Evolutionary conservation across 2,329 filamentous ascomycete species (phyloP).

Genomic region (Lachnum nothofagi): DNA sequence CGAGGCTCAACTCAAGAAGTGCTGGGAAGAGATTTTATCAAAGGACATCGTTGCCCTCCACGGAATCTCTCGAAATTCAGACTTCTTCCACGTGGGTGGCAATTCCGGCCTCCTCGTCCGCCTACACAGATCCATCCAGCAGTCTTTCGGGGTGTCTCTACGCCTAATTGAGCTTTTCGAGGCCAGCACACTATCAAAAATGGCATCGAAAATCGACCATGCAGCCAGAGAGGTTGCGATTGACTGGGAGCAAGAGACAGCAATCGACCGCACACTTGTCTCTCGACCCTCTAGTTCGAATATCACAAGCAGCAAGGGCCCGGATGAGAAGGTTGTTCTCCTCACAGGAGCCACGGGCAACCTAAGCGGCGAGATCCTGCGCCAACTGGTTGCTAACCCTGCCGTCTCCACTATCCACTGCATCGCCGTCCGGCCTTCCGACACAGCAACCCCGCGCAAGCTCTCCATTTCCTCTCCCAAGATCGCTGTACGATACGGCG

Average conservation of each 20-base stretch:
- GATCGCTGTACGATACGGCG: conserved; percentile 34
- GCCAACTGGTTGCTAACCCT: conserved; percentile 30
- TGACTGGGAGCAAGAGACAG: conserved; percentile 14
- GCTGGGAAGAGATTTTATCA: conserved; percentile 14
- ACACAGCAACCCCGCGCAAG: conserved; percentile 21
- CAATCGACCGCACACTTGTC: neutral
- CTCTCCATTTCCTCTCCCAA: conserved; percentile 1
- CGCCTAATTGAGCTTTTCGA: conserved; percentile 37
- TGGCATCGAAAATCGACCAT: conserved; percentile 23
- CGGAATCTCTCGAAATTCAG: conserved; percentile 1
- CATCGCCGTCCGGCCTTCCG: conserved; percentile 33
- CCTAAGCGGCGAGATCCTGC: conserved; percentile 36
- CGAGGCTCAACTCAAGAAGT: conserved; percentile 4
- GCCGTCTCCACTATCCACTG: conserved; percentile 38
- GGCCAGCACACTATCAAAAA: conserved; percentile 35
- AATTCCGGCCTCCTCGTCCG: conserved; percentile 15
- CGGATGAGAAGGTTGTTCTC: conserved; percentile 13
- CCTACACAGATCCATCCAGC: conserved; percentile 6
- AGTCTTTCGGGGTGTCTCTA: conserved; percentile 16
- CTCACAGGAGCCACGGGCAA: conserved; percentile 40
- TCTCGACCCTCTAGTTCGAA: neutral
- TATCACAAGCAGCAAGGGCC: neutral
- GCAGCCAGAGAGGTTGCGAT: conserved; percentile 1
- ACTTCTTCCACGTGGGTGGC: conserved; percentile 18
- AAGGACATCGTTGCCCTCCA: neutral